A percentile compares a stretch with the other conserved stretches of the same genome.
These are phyloP conservation scores for Sphagnurus paluster DNA, from an alignment of 1,284 basidiomycete species.

Conservation along the genomic window DNA sequence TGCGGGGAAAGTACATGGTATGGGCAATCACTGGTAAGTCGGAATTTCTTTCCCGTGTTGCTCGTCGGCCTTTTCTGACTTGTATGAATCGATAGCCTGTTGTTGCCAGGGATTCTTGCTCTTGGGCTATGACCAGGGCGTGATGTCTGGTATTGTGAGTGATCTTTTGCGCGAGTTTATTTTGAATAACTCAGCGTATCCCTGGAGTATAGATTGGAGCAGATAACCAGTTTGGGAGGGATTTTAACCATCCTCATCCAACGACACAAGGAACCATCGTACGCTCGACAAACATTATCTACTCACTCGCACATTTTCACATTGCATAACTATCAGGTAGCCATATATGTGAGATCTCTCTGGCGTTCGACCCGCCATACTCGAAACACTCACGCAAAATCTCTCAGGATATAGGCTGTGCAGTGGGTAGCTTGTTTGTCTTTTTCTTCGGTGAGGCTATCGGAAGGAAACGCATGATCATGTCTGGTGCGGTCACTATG, in stretches of 20 bases:
- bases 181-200: too few relatives aligned
- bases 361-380: too few relatives aligned
- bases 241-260: conserved; percentile 39
- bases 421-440: conserved; percentile 36
- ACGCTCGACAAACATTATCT: too few relatives aligned
- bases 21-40: conserved; percentile 43
- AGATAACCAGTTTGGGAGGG: conserved; percentile 42
- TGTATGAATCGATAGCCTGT: conserved; percentile 34
- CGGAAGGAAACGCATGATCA: conserved; percentile 43
- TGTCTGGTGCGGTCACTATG: conserved; percentile 44
- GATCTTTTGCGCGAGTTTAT: not conserved
- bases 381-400: too few relatives aligned
- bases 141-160: conserved; percentile 46
- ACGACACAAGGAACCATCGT: conserved; percentile 43
- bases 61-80: not conserved
- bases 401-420: conserved; percentile 41
- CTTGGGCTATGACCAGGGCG: conserved; percentile 47
- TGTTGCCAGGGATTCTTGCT: conserved; percentile 45
- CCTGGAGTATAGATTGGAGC: conserved; percentile 34
- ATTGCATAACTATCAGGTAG: too few relatives aligned
- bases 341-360: conserved; percentile 25
- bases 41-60: not conserved
- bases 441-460: conserved; percentile 42
- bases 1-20: conserved; percentile 38
- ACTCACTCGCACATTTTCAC: too few relatives aligned